Evolutionary conservation across 2,329 filamentous ascomycete species (phyloP).

Genomic region (Diaporthe australafricana): DNA sequence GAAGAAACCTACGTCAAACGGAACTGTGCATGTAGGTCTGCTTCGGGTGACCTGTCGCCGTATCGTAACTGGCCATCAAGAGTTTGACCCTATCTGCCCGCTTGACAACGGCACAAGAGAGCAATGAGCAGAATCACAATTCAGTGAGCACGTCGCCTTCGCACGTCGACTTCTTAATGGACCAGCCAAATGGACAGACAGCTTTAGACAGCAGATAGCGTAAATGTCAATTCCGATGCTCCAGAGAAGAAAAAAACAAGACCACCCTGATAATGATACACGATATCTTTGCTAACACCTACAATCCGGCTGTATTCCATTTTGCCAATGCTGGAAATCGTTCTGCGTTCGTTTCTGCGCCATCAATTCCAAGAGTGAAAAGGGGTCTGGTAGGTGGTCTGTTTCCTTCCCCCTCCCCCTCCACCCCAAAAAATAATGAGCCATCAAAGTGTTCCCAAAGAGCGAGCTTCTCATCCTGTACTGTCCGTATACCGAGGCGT

Average conservation of each 20-base stretch:
- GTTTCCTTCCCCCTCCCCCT: neutral
- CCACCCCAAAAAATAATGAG: neutral
- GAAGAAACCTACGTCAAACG: neutral
- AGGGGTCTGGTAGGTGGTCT: neutral
- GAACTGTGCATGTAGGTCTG: neutral
- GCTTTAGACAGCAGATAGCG: neutral
- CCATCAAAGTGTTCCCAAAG: neutral
- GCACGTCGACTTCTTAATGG: neutral
- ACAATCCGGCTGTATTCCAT: constrained; percentile 18
- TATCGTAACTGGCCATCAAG: neutral
- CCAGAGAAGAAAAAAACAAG: constrained; percentile 18
- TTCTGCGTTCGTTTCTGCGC: neutral
- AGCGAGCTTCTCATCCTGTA: neutral
- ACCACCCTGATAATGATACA: constrained; percentile 29
- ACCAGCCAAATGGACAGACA: neutral
- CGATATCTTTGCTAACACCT: constrained; percentile 25
- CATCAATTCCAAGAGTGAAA: neutral
- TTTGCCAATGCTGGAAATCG: constrained; percentile 16
- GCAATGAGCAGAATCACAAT: neutral
- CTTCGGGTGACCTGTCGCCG: neutral
- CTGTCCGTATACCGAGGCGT: neutral
- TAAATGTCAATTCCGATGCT: constrained; percentile 33
- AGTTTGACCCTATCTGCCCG: neutral
- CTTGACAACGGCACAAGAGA: neutral
- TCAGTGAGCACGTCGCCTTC: neutral